Base-by-base conservation (phyloP, 2,329 filamentous ascomycete genomes). In the Cladosporium velox region DNA sequence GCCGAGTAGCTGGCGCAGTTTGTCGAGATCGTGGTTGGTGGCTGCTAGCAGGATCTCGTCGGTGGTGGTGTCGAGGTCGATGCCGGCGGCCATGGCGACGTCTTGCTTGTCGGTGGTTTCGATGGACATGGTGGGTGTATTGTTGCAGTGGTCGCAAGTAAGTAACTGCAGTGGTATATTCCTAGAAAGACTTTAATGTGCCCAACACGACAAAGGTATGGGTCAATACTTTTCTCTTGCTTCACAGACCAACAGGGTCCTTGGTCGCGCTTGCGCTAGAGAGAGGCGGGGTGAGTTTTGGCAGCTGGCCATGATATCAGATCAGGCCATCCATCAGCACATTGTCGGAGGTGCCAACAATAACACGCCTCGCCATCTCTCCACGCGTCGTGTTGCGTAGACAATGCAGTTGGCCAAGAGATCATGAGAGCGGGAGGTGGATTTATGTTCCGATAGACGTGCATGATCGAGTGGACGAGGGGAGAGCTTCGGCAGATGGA, bases 41-140 rank as follows among this genome's bases (percentile, higher is more conserved):
- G 89, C 84, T 26, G 88, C 87, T 58, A 90, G 84, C 64, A 91
- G 85, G 70, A 91, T 85, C 68, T 86, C 83, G 77, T 90, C 87
- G 21, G 77, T 79, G 64, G 75, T 75, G 0, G 82, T 79, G 70
- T 83, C 80, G 8, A 78, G 78, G 67, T 83, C 78, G 60, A 78
- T 65, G 34, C 67, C 69, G 59, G 71, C 66, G 28, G 67, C 67
- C 65, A 71, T 72, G 35, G 70, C 66, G 32, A 35, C 51, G 35
- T 57, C 63, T 28, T 65, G 54, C 63, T 65, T 64, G 26, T 57
- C 61, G 51, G 61, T 64, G 24, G 51, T 64, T 8, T 57, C 51
- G 61, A 55, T 47, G 6, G 61, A 57, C 61, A 64, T 64, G 28
- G 18, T 18, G 55, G 10, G 12, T 18, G n/a, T 47, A n/a, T 28